phyloP scores from a whole-genome alignment of 345 rosid genomes.

The Atalantia buxifolia region DNA sequence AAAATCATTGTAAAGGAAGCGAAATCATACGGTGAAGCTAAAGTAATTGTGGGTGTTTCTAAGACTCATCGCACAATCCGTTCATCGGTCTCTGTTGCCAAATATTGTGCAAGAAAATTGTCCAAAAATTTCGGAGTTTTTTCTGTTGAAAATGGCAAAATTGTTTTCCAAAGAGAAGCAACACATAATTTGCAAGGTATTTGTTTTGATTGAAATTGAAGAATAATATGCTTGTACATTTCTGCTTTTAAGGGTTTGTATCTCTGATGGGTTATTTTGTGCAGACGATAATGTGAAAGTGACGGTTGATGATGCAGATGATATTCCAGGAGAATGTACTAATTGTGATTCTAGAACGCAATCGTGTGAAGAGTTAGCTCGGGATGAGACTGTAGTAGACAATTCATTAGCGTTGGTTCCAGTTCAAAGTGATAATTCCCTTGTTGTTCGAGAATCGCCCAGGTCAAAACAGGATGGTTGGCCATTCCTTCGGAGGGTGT shows the following conservation, averaged over 20 bases:
- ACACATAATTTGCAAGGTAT: slow-evolving; percentile 23
- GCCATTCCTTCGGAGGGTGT: slow-evolving; percentile 48
- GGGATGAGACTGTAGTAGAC: slow-evolving; percentile 24
- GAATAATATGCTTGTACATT: neutral
- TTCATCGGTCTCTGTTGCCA: slow-evolving; percentile 67
- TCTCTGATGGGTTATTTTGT: neutral
- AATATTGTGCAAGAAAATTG: slow-evolving; percentile 77
- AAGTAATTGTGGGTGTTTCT: slow-evolving; percentile 67
- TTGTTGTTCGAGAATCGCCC: slow-evolving; percentile 8
- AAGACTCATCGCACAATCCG: slow-evolving; percentile 45
- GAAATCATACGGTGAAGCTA: slow-evolving; percentile 49
- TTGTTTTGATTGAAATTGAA: neutral
- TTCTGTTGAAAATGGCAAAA: slow-evolving; percentile 75
- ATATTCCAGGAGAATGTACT: neutral
- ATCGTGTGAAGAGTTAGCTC: slow-evolving; percentile 4
- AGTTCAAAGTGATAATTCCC: slow-evolving; percentile 23
- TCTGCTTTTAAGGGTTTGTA: neutral
- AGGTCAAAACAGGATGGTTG: slow-evolving; percentile 49
- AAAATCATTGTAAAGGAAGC: slow-evolving; percentile 77
- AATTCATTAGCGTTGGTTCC: slow-evolving; percentile 59
- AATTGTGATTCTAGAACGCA: slow-evolving; percentile 13
- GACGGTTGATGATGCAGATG: neutral
- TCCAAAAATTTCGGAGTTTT: slow-evolving; percentile 50
- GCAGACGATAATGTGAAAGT: slow-evolving; percentile 10
- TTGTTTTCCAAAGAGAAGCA: slow-evolving; percentile 56